Evolutionary conservation across 140 eudicot species (phyloP).

Genomic region (Senecio squalidus): DNA sequence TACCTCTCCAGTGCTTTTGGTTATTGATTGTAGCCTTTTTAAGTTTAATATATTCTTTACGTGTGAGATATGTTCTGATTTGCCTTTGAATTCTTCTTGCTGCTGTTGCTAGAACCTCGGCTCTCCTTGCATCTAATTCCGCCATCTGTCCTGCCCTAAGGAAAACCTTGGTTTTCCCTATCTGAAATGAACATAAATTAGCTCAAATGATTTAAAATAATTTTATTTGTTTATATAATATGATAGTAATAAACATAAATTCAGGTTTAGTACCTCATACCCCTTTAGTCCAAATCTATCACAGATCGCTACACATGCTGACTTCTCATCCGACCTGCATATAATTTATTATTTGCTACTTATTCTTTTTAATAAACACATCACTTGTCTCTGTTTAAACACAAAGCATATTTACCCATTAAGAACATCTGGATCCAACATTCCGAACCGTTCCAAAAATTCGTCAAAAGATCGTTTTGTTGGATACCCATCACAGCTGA

Average conservation of each 20-base stretch:
- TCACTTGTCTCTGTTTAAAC: background rate
- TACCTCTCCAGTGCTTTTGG: background rate
- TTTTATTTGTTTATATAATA: no score
- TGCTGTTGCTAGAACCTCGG: background rate
- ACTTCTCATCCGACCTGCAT: conserved; percentile 71
- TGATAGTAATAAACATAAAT: no score
- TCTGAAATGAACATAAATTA: background rate
- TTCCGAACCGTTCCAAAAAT: background rate
- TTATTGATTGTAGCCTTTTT: background rate
- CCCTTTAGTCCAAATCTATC: conserved; percentile 81
- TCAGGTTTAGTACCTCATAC: conserved; percentile 49
- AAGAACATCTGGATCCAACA: background rate
- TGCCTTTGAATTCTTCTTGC: background rate
- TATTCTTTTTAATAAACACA: no score
- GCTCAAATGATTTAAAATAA: background rate
- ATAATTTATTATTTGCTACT: background rate
- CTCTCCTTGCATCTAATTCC: background rate
- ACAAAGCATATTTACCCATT: background rate
- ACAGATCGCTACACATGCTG: conserved; percentile 73
- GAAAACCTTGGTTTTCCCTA: background rate
- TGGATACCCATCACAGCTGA: background rate
- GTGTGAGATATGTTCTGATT: background rate
- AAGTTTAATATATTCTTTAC: background rate
- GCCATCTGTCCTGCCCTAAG: conserved; percentile 2
- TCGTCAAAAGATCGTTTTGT: background rate